Conservation (phyloP, 805 yeast species). For the Kodamaea sagamina region DNA sequence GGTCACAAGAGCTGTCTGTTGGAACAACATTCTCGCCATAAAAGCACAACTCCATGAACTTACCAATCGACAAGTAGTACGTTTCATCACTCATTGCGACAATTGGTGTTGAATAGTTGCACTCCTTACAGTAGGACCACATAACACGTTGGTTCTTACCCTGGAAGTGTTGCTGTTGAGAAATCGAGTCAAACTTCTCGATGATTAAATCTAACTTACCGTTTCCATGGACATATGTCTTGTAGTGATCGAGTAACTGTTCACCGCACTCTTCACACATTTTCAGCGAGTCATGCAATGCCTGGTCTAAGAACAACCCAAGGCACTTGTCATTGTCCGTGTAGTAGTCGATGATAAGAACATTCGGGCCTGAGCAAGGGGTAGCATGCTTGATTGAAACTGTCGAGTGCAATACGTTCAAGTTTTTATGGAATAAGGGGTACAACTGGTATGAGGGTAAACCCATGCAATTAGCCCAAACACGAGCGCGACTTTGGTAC, state of each 20-base stretch:
- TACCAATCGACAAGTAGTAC: conserved; percentile 91
- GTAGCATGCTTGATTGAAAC: conserved; percentile 83
- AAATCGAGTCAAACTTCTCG: conserved; percentile 46
- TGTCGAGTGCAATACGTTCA: conserved; percentile 76
- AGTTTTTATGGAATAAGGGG: conserved; percentile 66
- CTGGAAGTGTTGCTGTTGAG: conserved; percentile 22
- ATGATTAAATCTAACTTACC: conserved; percentile 79
- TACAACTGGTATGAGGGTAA: conserved; percentile 41
- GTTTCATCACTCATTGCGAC: conserved; percentile 82
- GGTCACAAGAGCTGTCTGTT: conserved; percentile 61
- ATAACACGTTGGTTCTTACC: conserved; percentile 62
- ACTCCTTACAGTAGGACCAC: conserved; percentile 89
- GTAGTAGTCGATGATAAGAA: conserved; percentile 81
- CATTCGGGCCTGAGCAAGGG: conserved; percentile 90
- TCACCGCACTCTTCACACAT: conserved; percentile 83
- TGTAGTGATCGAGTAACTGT: conserved; percentile 67
- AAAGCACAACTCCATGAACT: conserved; percentile 82
- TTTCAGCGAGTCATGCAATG: conserved; percentile 64
- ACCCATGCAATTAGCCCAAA: conserved; percentile 42
- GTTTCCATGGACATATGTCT: conserved; percentile 85
- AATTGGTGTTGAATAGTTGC: conserved; percentile 74
- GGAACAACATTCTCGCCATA: conserved; percentile 50
- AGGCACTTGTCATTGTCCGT: conserved; percentile 88
- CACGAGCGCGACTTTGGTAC: conserved; percentile 50
- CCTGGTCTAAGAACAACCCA: conserved; percentile 84